These are phyloP conservation scores for Russula earlei DNA, from an alignment of 768 basidiomycete species.

Conservation along the genomic window DNA sequence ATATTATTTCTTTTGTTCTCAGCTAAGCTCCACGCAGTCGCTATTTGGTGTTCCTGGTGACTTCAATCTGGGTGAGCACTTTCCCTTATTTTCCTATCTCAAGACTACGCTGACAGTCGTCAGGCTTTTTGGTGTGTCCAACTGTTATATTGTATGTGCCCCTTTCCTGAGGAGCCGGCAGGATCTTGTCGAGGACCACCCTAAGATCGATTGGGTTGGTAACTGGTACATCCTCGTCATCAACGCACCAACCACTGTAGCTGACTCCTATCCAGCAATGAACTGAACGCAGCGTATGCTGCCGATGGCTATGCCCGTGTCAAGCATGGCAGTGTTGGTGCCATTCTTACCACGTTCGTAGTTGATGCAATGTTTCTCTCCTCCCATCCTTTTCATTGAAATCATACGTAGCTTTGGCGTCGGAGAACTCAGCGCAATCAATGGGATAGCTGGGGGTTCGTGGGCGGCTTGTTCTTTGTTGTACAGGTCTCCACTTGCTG, in stretches of 20 bases:
- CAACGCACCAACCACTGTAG: not conserved
- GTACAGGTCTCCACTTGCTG: not conserved
- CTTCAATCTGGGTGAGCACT: conserved; percentile 54
- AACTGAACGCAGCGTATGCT: conserved; percentile 83
- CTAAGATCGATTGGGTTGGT: conserved; percentile 76
- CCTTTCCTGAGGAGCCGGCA: conserved; percentile 25
- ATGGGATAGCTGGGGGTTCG: conserved; percentile 70
- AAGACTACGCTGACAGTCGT: not conserved
- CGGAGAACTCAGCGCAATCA: conserved; percentile 84
- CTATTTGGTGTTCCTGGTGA: conserved; percentile 87
- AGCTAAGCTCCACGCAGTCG: conserved; percentile 38
- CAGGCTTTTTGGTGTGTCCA: conserved; percentile 38
- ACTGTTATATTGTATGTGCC: not conserved
- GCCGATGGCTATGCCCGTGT: conserved; percentile 91
- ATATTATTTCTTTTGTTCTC: not conserved
- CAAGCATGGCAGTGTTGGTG: conserved; percentile 64
- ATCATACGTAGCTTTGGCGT: conserved; percentile 62
- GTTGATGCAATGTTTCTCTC: not conserved
- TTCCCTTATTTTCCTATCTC: not conserved
- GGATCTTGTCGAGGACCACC: conserved; percentile 78
- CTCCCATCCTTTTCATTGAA: not conserved
- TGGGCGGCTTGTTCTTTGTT: not conserved
- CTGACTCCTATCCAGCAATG: conserved; percentile 43
- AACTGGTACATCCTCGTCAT: conserved; percentile 45
- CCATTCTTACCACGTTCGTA: conserved; percentile 66